These are phyloP conservation scores for Volvariella volvacea DNA, from an alignment of 1,284 basidiomycete genomes.

Conservation along the genomic window DNA sequence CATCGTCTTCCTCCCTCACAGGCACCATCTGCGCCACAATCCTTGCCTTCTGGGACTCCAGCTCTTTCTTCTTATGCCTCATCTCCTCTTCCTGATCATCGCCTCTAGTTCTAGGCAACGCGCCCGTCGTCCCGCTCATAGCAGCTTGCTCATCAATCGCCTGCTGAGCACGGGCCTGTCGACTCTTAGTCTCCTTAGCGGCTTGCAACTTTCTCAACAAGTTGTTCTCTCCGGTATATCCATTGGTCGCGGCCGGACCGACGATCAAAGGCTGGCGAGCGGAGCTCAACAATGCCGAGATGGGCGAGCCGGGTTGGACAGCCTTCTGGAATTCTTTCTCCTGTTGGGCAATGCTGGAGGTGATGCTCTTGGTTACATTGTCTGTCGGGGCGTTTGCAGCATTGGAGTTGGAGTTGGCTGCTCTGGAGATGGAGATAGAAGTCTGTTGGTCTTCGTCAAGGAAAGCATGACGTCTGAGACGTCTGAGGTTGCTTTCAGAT, in stretches of 20 bases:
- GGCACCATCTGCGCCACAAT: constrained; percentile 89
- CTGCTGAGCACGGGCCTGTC: constrained; percentile 2
- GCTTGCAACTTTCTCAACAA: constrained; percentile 37
- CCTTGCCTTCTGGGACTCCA: constrained; percentile 81
- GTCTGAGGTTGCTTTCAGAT: constrained; percentile 67
- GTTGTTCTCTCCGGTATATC: constrained; percentile 9
- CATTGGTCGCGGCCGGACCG: constrained; percentile 29
- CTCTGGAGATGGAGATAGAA: constrained; percentile 30
- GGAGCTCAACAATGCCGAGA: constrained; percentile 85
- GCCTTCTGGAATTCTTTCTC: constrained; percentile 96
- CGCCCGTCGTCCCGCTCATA: constrained; percentile 9
- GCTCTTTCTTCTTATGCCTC: constrained; percentile 56
- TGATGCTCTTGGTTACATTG: constrained; percentile 30
- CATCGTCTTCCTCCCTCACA: constrained; percentile 33
- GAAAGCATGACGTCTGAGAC: constrained; percentile 51
- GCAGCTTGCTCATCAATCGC: constrained; percentile 6
- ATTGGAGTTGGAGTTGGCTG: constrained; percentile 8
- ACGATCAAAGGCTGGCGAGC: constrained; percentile 86
- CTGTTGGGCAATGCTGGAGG: constrained; percentile 71
- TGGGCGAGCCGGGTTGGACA: constrained; percentile 91
- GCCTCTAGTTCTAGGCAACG: constrained; percentile 8
- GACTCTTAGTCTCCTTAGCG: constrained; percentile 30
- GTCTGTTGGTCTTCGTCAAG: constrained; percentile 56
- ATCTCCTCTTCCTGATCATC: constrained; percentile 43
- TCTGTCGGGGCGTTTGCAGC: constrained; percentile 16